Percentiles rank a stretch among this genome's conserved stretches.
These are phyloP conservation scores for Lepidopterella palustris DNA, from an alignment of 495 filamentous ascomycete species.

Conservation along the genomic window DNA sequence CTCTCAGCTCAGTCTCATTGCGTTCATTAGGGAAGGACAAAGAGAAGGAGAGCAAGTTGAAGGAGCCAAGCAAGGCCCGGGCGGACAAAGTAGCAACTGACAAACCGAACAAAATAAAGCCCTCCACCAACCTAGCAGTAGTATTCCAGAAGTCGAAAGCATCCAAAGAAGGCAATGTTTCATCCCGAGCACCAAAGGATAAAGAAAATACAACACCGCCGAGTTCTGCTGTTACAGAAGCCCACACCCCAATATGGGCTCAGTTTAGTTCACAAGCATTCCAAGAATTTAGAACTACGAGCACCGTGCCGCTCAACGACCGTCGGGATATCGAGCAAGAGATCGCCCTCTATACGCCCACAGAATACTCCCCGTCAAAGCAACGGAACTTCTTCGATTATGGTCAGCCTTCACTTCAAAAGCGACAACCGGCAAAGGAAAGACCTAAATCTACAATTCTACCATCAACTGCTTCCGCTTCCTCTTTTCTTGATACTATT, in stretches of 20 bases:
- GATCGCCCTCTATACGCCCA: constrained; percentile 55
- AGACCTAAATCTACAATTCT: constrained; percentile 52
- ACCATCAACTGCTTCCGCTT: constrained; percentile 7
- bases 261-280: constrained; percentile 54
- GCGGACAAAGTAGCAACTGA: constrained; percentile 36
- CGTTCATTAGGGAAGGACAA: constrained; percentile 49
- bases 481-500: constrained; percentile 19
- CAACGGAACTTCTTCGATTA: constrained; percentile 59
- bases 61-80: constrained; percentile 7
- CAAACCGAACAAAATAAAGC: constrained; percentile 78
- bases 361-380: constrained; percentile 55
- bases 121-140: constrained; percentile 66
- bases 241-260: constrained; percentile 69
- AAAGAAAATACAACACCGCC: constrained; percentile 70
- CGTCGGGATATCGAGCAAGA: constrained; percentile 48
- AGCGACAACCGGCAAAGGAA: constrained; percentile 28
- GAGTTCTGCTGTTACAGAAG: constrained; percentile 43
- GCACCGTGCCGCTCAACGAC: constrained; percentile 38
- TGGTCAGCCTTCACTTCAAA: constrained; percentile 49
- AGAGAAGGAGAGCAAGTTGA: constrained; percentile 44
- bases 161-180: constrained; percentile 46
- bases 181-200: constrained; percentile 48
- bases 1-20: constrained; percentile 60
- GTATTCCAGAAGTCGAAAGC: constrained; percentile 57
- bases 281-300: constrained; percentile 38